Base-by-base conservation (phyloP, 2,329 filamentous ascomycete genomes). In the Aspergillus brasiliensis region DNA sequence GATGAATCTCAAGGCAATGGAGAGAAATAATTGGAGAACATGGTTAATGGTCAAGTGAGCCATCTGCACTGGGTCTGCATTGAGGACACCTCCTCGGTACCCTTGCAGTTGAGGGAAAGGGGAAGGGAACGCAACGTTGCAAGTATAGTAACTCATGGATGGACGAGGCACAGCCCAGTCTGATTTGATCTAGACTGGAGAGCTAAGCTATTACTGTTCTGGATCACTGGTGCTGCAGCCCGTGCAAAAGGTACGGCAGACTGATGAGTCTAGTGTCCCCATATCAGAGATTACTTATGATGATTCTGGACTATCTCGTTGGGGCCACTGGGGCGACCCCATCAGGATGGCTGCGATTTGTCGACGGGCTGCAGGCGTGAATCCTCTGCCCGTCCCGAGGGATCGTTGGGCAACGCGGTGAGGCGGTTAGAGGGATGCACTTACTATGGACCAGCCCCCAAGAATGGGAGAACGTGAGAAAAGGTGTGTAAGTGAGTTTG, bases 321-420 rank as follows among this genome's bases (percentile, higher is more conserved):
- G 54, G 25, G 40, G 44, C 31, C 37, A 28, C 17, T 42, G 51
- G 38, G 31, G 17, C 56, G 56, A 58, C 61, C 62, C 61, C 63
- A 65, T 65, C 54, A 44, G 59, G 46, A 13, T 27, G 28, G 44
- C 49, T 56, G 60, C 57, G 42, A 66, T 64, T 66, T 64, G 63
- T 61, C 52, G 27, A 51, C 10, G 7, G 19, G 40, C 40, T 40
- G 48, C 48, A 47, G 13, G 21, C 53, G 27, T 31, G 34, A 38
- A 55, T 37, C 46, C n/a, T 25, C 52, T 57, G 46, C 37, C 46
- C 46, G 46, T 49, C 46, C 46, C 38, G 37, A 52, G 56, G 47
- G 37, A 64, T 62, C 40, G 60, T 65, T 64, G 62, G 63, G 65
- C 61, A 58, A 58, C 63, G 62, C 63, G 63, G 61, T 65, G 65